Conservation (phyloP, 306 rosid genomes). For the Adenanthera pavonina region DNA sequence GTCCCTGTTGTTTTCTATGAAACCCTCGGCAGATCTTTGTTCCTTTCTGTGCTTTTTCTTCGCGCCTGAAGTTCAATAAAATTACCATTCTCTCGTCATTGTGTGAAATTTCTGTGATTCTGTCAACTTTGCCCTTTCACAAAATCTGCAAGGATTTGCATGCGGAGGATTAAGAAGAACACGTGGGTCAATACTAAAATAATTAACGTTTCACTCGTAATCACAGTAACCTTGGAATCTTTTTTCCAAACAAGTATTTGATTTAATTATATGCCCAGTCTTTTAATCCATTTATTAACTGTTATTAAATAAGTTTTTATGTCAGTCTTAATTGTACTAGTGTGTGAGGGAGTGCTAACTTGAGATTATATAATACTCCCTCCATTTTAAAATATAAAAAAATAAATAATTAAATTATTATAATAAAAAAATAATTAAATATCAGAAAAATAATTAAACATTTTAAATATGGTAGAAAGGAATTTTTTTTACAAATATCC, state of each 20-base stretch:
- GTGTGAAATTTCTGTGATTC: background rate
- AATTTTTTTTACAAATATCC: no score
- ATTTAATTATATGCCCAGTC: background rate
- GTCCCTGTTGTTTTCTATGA: background rate
- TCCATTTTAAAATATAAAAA: no score
- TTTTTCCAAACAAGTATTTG: background rate
- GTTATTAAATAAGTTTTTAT: background rate
- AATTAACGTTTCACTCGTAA: background rate
- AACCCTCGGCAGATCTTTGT: constrained; percentile 7
- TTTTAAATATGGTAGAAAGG: no score
- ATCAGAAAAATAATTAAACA: no score
- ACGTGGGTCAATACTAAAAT: background rate
- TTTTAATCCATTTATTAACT: background rate
- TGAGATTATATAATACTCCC: no score
- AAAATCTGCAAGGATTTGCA: background rate
- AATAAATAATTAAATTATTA: no score
- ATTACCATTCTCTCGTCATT: background rate
- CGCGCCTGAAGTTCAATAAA: background rate
- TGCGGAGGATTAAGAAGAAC: background rate
- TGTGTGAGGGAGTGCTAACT: no score
- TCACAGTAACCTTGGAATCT: background rate
- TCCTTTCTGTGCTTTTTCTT: background rate
- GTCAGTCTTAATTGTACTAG: no score
- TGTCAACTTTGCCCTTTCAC: background rate
- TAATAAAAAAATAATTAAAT: no score